phyloP scores from a whole-genome alignment of 208 protist species.

The Eutreptiella sp. region DNA sequence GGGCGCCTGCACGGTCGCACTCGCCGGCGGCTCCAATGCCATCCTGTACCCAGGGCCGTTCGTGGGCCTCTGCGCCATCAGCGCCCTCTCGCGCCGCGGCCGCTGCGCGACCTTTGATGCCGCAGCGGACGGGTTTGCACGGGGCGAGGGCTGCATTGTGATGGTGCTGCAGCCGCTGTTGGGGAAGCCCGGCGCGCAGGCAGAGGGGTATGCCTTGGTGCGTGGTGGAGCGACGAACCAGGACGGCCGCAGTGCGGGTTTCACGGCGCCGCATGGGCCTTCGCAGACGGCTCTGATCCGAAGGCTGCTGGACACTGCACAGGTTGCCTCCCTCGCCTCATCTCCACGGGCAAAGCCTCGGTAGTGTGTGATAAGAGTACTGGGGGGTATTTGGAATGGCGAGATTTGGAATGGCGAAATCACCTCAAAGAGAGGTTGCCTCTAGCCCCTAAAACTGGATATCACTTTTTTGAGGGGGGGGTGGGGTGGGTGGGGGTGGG shows the following conservation, averaged over 20 bases:
- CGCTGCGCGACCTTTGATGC: slow-evolving; percentile 59
- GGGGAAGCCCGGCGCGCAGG: neutral
- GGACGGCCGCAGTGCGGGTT: slow-evolving; percentile 39
- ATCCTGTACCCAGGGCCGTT: slow-evolving; percentile 31
- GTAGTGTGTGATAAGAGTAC: too few relatives aligned
- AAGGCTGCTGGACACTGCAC: slow-evolving; percentile 1
- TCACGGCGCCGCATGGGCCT: slow-evolving; percentile 33
- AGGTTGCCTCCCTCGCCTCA: too few relatives aligned
- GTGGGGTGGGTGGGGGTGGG: too few relatives aligned
- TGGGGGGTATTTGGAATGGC: too few relatives aligned
- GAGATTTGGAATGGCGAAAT: too few relatives aligned
- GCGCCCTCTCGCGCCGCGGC: slow-evolving; percentile 41
- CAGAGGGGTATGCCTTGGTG: slow-evolving; percentile 31
- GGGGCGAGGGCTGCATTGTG: slow-evolving; percentile 52
- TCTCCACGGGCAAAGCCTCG: too few relatives aligned
- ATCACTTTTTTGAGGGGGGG: too few relatives aligned
- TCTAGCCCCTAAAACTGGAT: too few relatives aligned
- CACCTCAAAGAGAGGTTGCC: too few relatives aligned
- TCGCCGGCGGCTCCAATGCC: slow-evolving; percentile 36
- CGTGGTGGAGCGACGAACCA: slow-evolving; percentile 42
- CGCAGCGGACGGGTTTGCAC: slow-evolving; percentile 57
- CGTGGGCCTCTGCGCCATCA: slow-evolving; percentile 30
- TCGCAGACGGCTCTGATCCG: slow-evolving; percentile 36
- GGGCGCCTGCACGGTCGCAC: neutral
- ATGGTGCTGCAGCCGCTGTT: slow-evolving; percentile 44